Base-by-base conservation (phyloP, 192 early-diverging fungal genomes). In the Coemansia sp. region DNA sequence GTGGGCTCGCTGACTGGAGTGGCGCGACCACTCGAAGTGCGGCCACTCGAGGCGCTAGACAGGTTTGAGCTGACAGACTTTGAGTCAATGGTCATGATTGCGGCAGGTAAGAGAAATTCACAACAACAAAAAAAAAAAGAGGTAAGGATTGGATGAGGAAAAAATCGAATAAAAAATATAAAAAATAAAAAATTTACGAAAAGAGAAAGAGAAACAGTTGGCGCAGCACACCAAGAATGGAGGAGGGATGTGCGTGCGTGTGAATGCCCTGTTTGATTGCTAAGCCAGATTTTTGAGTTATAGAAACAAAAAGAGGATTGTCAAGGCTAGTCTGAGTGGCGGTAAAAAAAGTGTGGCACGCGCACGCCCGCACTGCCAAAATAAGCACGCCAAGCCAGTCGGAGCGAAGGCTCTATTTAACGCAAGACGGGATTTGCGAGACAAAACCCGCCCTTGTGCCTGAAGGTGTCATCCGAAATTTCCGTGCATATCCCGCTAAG, bases 51-150 rank as follows among this genome's bases (percentile, higher is more conserved):
- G 43, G 78, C 72, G 40, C 49, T 63, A 18, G 77, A 79, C 20
- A 55, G 12, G 51, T 60, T 51, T 38, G 81, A 78, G 44, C 63
- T 72, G 42, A 73, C 68, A 6, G 76, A 76, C 57, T 78, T 84
- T 34, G 73, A 60, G 68, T 78, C 81, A 65, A 73, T 78, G 27
- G 67, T 84, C 76, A 84, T 84, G 46, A 60, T 44, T 12, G 43
- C 31, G 31, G 43, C 27, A 27, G 22, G 2, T 6, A 31, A 55
- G 31, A 15, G 27, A 55, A 22, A 15, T 49, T 16, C n/a, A 44
- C 59, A 12, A 64, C 11, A 27, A 27, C 24, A 27, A 64, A 40
- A 5, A 5, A 62, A 8, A 36, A 24, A 31, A 51, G 2, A 59
- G 31, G 34, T 34, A 16, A 15, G 13, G 31, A 68, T 41, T 29